Base-by-base conservation (phyloP, 164 flowering plant genomes). In the Liriodendron chinense region DNA sequence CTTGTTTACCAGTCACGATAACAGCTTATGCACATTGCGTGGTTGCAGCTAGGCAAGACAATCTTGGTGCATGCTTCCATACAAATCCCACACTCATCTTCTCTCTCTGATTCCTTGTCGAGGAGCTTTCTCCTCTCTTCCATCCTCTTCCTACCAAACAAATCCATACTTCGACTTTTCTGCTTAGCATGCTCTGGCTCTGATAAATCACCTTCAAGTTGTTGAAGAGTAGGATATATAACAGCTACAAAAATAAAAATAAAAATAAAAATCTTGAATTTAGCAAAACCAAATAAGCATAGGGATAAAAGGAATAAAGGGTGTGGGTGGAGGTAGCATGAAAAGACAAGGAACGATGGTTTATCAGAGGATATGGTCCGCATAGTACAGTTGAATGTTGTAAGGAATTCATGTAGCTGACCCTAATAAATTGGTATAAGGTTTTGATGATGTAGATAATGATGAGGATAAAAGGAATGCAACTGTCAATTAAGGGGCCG, bases 1-100 rank as follows among this genome's bases (percentile, higher is more conserved):
- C 65, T 9, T 24, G 12, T 4, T 81, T 89, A 94, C 98, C 98
- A 93, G 74, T 95, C 91, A 2, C 87, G 90, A 77, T 91, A 95
- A 86, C 98, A 95, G 76, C 85, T 92, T 80, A 92, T 92, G 86
- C 98, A 95, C 98, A 95, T 90, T 16, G 92, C 84, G 80, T 95
- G 99, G 72, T 92, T 91, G 84, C 98, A 95, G 73, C 84, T 88
- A 57, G 99, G 99, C 86, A 92, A 83, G 74, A 95, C 97, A 83
- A 95, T 85, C 83, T 93, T 95, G 74, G 91, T 80, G 82, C 97
- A 88, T 14, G 85, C 80, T 74, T 91, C 96, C 79, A 93, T 78
- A 83, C 98, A 93, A 75, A 93, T 91, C 49, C 94, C 98, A 84
- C 98, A 93, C 78, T 93, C 98, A 65, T 89, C 89, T 81, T 93